These are phyloP conservation scores for Alternaria conjuncta DNA, from an alignment of 2,329 filamentous ascomycete species.

Conservation along the genomic window DNA sequence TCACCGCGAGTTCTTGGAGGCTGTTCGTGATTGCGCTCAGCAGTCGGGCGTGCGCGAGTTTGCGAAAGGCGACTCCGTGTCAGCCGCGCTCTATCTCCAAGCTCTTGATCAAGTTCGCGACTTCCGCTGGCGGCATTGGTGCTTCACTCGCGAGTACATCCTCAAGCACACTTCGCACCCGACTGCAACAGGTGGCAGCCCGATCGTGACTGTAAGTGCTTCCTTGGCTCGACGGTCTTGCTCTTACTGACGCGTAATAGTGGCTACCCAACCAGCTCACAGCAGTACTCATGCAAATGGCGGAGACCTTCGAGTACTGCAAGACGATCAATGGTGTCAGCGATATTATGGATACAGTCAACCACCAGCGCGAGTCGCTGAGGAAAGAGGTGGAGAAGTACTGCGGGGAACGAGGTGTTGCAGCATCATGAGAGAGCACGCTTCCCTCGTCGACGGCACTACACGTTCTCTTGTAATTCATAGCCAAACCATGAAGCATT, in stretches of 20 bases:
- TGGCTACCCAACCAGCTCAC: slow-evolving; percentile 84
- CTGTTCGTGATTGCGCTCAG: slow-evolving; percentile 64
- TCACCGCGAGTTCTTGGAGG: slow-evolving; percentile 82
- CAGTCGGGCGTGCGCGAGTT: slow-evolving; percentile 64
- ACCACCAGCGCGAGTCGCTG: slow-evolving; percentile 69
- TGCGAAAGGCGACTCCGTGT: slow-evolving; percentile 68
- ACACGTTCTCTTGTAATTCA: neutral
- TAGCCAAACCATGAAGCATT: neutral
- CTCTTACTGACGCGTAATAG: slow-evolving; percentile 30
- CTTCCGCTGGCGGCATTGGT: slow-evolving; percentile 86
- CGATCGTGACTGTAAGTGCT: slow-evolving; percentile 70
- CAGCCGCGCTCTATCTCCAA: slow-evolving; percentile 54
- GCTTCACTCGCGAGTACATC: slow-evolving; percentile 84
- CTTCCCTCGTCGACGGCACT: neutral
- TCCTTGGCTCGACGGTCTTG: too few relatives aligned
- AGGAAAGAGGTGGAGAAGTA: slow-evolving; percentile 78
- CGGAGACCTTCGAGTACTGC: slow-evolving; percentile 60
- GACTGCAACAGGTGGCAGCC: slow-evolving; percentile 79
- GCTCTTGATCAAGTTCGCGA: slow-evolving; percentile 76
- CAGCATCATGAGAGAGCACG: slow-evolving; percentile 25
- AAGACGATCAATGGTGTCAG: slow-evolving; percentile 56
- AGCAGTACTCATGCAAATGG: slow-evolving; percentile 76
- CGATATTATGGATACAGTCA: slow-evolving; percentile 71
- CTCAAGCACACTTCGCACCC: slow-evolving; percentile 78
- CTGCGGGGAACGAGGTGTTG: slow-evolving; percentile 66